phyloP scores from a whole-genome alignment of 2,329 filamentous ascomycete genomes.

The Biscogniauxia sp. region DNA sequence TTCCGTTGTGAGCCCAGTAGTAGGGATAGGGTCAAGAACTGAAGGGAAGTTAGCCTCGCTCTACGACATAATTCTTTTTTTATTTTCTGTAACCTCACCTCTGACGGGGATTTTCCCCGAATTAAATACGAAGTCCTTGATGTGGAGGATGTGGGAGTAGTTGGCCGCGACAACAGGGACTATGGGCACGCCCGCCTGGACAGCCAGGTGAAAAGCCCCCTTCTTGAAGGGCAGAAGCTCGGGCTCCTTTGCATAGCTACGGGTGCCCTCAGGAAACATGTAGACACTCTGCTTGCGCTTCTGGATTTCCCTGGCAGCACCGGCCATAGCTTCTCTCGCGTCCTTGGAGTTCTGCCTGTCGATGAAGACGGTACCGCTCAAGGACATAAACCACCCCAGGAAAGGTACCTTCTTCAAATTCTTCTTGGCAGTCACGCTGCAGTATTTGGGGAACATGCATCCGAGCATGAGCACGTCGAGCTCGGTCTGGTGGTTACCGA shows the following conservation, averaged over 20 bases:
- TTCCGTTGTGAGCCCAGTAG: constrained; percentile 65
- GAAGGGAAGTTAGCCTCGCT: constrained; percentile 9
- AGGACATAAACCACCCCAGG: constrained; percentile 89
- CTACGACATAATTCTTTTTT: background rate
- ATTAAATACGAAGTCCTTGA: constrained; percentile 64
- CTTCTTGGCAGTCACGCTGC: constrained; percentile 89
- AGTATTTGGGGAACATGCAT: constrained; percentile 84
- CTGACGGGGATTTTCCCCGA: constrained; percentile 72
- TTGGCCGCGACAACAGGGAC: constrained; percentile 81
- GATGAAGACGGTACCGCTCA: constrained; percentile 92
- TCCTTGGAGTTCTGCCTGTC: constrained; percentile 82
- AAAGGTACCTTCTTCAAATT: constrained; percentile 77
- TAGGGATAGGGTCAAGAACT: constrained; percentile 82
- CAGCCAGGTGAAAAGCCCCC: constrained; percentile 92
- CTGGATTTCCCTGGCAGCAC: constrained; percentile 78
- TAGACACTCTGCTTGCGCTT: constrained; percentile 71
- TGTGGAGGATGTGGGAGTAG: constrained; percentile 70
- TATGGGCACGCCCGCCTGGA: constrained; percentile 91
- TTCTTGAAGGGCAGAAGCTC: constrained; percentile 95
- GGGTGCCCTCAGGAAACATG: constrained; percentile 90
- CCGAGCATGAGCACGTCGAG: constrained; percentile 92
- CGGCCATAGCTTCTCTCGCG: constrained; percentile 80
- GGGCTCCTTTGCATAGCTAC: constrained; percentile 82
- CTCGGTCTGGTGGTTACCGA: constrained; percentile 95
- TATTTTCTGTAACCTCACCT: constrained; percentile 46